A percentile compares a stretch with the other conserved stretches of the same genome.
Conservation (phyloP, 2,329 filamentous ascomycete genomes). For the Fusarium xyrophilum region DNA sequence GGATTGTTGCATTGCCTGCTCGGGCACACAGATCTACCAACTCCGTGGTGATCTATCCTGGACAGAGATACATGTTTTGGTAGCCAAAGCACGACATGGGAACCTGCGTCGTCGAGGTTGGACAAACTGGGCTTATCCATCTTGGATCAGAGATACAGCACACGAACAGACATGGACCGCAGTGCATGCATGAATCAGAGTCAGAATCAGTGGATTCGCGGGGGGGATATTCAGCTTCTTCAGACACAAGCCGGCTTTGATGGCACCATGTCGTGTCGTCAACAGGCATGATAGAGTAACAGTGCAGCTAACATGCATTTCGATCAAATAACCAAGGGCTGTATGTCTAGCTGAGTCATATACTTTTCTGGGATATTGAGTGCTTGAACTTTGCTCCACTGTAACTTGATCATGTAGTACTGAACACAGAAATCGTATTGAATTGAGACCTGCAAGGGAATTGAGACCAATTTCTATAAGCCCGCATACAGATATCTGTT, state of each 20-base stretch:
- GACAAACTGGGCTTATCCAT: constrained; percentile 25
- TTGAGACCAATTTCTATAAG: not conserved
- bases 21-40: constrained; percentile 12
- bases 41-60: constrained; percentile 5
- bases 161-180: constrained; percentile 16
- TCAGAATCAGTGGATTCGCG: constrained; percentile 25
- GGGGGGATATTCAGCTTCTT: constrained; percentile 15
- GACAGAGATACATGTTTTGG: constrained; percentile 5
- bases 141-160: constrained; percentile 36
- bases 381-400: not conserved
- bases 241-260: constrained; percentile 8
- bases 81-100: constrained; percentile 34
- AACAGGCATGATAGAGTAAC: constrained; percentile 29
- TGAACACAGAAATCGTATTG: not conserved
- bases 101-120: constrained; percentile 34
- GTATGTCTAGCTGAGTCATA: not conserved
- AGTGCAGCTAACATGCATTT: constrained; percentile 34
- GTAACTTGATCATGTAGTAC: not conserved
- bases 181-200: constrained; percentile 29
- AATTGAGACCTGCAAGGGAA: not conserved
- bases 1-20: constrained; percentile 1
- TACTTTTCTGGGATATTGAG: not conserved
- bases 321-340: not conserved
- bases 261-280: constrained; percentile 33
- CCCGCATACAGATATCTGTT: not conserved